Evolutionary conservation across 768 basidiomycete species (phyloP).

Genomic region (Sarcodon sp.): DNA sequence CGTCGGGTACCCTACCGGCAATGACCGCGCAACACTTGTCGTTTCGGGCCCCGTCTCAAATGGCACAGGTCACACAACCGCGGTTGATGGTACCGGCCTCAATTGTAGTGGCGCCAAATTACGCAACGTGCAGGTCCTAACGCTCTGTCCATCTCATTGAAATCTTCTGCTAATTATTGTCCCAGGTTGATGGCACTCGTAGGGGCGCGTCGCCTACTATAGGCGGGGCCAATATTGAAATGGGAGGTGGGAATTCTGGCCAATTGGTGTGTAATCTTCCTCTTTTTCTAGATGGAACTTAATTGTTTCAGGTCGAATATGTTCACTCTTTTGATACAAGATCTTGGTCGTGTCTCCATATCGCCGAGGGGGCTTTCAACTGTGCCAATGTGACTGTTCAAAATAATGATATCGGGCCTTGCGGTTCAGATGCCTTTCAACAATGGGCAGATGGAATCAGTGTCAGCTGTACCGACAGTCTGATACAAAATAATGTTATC

Average conservation of each 20-base stretch:
- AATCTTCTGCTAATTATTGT: background rate
- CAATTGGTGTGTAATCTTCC: constrained; percentile 27
- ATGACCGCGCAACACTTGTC: constrained; percentile 53
- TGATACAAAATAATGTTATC: constrained; percentile 57
- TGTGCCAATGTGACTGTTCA: constrained; percentile 58
- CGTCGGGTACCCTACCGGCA: constrained; percentile 56
- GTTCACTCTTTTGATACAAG: constrained; percentile 69
- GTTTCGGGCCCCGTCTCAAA: constrained; percentile 53
- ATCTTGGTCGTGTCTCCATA: constrained; percentile 75
- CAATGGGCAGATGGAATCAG: constrained; percentile 82
- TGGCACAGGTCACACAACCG: constrained; percentile 59
- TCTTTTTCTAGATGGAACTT: background rate
- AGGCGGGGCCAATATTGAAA: constrained; percentile 75
- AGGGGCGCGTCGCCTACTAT: constrained; percentile 31
- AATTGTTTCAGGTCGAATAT: constrained; percentile 36
- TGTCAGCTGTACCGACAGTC: constrained; percentile 47
- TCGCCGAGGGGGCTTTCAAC: constrained; percentile 51
- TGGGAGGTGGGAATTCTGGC: constrained; percentile 62
- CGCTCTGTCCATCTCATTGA: constrained; percentile 1
- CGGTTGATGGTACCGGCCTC: constrained; percentile 52
- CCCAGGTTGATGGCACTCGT: constrained; percentile 65
- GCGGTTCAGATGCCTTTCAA: constrained; percentile 49
- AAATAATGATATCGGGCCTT: constrained; percentile 78
- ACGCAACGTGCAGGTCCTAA: constrained; percentile 55
- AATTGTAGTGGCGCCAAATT: constrained; percentile 48